Evolutionary conservation across 2,329 filamentous ascomycete species (phyloP).

Genomic region (Plenodomus biglobosus): DNA sequence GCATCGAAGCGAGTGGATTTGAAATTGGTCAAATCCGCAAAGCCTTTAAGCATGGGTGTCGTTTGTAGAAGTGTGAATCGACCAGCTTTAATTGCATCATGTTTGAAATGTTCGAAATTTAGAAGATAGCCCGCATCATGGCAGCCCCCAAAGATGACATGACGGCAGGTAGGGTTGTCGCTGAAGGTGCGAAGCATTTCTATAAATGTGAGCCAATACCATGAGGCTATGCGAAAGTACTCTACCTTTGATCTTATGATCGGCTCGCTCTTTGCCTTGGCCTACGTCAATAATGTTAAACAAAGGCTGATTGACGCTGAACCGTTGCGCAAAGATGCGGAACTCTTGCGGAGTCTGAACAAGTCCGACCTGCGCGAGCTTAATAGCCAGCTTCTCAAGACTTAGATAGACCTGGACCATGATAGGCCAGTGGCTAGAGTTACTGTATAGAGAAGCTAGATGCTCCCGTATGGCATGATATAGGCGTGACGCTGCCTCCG

Average conservation of each 20-base stretch:
- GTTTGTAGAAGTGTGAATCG: conserved; percentile 52
- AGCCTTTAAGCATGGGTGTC: conserved; percentile 46
- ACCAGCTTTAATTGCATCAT: conserved; percentile 40
- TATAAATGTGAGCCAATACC: conserved; percentile 14
- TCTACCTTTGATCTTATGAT: conserved; percentile 50
- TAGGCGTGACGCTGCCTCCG: conserved; percentile 50
- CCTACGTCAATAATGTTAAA: conserved; percentile 54
- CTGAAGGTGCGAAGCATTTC: conserved; percentile 52
- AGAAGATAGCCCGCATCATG: conserved; percentile 52
- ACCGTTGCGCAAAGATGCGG: conserved; percentile 48
- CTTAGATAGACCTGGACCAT: conserved; percentile 53
- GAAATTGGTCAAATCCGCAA: conserved; percentile 45
- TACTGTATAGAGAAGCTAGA: conserved; percentile 45
- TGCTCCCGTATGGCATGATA: conserved; percentile 47
- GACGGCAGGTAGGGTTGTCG: conserved; percentile 50
- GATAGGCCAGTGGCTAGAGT: conserved; percentile 48
- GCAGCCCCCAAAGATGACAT: conserved; percentile 53
- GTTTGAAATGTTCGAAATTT: conserved; percentile 50
- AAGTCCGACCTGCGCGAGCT: conserved; percentile 46
- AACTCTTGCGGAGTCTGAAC: conserved; percentile 46
- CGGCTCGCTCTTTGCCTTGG: conserved; percentile 50
- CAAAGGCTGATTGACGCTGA: conserved; percentile 49
- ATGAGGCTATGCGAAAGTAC: neutral
- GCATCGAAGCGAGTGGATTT: conserved; percentile 42
- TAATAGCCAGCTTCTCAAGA: conserved; percentile 49